phyloP scores from a whole-genome alignment of 192 early-diverging fungal species.

The Coemansia sp. region DNA sequence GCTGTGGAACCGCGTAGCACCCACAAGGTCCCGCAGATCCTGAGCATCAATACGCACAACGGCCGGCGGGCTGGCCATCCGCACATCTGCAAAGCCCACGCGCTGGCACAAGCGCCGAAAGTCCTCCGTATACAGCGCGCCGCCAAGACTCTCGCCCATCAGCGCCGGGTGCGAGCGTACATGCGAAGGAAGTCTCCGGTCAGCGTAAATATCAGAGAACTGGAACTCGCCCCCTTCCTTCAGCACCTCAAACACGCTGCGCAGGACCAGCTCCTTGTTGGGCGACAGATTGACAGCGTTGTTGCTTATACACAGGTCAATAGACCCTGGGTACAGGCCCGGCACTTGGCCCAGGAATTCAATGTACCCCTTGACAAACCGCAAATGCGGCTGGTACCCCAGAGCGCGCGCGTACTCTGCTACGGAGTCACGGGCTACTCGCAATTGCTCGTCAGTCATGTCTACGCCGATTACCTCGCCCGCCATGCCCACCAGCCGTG shows the following conservation, averaged over 20 bases:
- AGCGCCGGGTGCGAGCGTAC: constrained; percentile 48
- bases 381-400: constrained; percentile 47
- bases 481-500: constrained; percentile 40
- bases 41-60: constrained; percentile 26
- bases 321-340: constrained; percentile 28
- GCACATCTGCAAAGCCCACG: constrained; percentile 37
- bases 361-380: constrained; percentile 52
- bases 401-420: constrained; percentile 25
- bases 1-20: constrained; percentile 38
- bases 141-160: constrained; percentile 50
- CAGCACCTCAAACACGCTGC: constrained; percentile 42
- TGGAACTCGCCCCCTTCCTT: constrained; percentile 49
- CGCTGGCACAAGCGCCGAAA: constrained; percentile 35
- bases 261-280: constrained; percentile 50
- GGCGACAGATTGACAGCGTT: constrained; percentile 56
- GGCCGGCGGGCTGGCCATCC: constrained; percentile 38
- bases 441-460: constrained; percentile 58
- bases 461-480: constrained; percentile 55
- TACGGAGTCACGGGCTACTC: constrained; percentile 34
- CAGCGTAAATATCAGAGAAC: constrained; percentile 53
- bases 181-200: constrained; percentile 40
- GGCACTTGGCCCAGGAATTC: constrained; percentile 36
- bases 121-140: constrained; percentile 46
- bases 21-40: constrained; percentile 42
- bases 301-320: constrained; percentile 57